Conservation (phyloP, 2,329 filamentous ascomycete genomes). For the Colletotrichum sp. region DNA sequence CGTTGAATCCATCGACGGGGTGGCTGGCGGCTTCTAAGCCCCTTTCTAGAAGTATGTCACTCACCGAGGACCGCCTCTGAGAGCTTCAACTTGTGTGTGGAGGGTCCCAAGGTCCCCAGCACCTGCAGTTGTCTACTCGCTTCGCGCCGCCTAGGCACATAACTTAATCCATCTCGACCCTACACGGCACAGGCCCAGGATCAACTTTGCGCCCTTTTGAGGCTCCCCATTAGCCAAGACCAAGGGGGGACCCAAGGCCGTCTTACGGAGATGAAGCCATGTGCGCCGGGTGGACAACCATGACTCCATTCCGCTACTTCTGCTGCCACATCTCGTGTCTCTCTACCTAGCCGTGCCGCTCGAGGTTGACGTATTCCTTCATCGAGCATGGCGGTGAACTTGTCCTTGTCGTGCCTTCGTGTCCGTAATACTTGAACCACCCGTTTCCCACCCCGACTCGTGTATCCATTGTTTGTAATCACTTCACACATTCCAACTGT, state of each 20-base stretch:
- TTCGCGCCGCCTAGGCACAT: constrained; percentile 18
- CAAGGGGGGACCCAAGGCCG: not conserved
- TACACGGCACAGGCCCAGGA: not conserved
- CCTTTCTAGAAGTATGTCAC: constrained; percentile 17
- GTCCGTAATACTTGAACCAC: constrained; percentile 18
- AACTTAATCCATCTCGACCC: constrained; percentile 6
- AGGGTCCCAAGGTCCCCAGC: constrained; percentile 1
- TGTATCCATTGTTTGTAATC: constrained; percentile 10
- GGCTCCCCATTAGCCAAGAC: constrained; percentile 16
- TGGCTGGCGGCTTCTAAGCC: constrained; percentile 22
- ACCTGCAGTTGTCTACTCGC: constrained; percentile 14
- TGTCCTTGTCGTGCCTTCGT: constrained; percentile 13
- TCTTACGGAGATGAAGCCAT: constrained; percentile 21
- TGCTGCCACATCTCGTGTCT: constrained; percentile 13
- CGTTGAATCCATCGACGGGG: constrained; percentile 7
- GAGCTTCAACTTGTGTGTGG: constrained; percentile 1
- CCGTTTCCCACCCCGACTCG: constrained; percentile 8
- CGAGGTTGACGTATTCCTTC: constrained; percentile 16
- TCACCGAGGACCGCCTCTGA: constrained; percentile 13
- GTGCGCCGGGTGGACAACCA: constrained; percentile 14
- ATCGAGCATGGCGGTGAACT: constrained; percentile 17
- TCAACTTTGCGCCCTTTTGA: constrained; percentile 7
- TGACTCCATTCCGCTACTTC: constrained; percentile 7
- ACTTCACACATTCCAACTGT: not conserved
- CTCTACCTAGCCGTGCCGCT: constrained; percentile 12